Conservation (phyloP, 2,329 filamentous ascomycete species). For the Aureobasidium sp. region DNA sequence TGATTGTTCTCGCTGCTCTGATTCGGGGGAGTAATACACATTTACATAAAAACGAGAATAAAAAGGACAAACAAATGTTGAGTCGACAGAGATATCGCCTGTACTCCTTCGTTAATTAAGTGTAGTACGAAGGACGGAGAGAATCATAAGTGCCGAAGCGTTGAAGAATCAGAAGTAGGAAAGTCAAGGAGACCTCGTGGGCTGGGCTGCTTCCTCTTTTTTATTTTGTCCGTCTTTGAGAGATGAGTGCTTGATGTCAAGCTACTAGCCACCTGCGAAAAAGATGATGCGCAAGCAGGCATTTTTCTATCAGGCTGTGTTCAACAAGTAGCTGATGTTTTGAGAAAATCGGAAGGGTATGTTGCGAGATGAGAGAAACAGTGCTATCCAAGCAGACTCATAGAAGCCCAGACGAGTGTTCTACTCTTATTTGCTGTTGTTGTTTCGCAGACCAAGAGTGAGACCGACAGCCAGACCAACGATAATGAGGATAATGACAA, state of each 20-base stretch:
- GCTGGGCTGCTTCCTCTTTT: background rate
- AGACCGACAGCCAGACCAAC: slow-evolving; percentile 45
- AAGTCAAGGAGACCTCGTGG: background rate
- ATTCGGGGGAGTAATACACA: background rate
- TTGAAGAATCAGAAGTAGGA: background rate
- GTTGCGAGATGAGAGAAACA: background rate
- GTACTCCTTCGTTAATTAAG: background rate
- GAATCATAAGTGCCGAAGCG: too few species aligned
- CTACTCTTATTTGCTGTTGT: background rate
- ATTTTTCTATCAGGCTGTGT: background rate
- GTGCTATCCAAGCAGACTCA: background rate
- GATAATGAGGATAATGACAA: slow-evolving; percentile 42
- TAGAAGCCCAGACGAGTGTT: background rate
- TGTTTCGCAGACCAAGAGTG: slow-evolving; percentile 36
- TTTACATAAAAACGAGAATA: background rate
- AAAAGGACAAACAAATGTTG: background rate
- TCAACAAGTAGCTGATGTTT: background rate
- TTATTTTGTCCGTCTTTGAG: background rate
- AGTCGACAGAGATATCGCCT: background rate
- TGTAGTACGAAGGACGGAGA: background rate
- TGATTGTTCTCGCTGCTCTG: background rate
- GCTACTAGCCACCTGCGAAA: background rate
- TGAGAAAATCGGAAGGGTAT: background rate
- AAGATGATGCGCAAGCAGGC: background rate
- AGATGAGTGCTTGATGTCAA: background rate